Base-by-base conservation (phyloP, 495 filamentous ascomycete species). In the Cercophora samala region DNA sequence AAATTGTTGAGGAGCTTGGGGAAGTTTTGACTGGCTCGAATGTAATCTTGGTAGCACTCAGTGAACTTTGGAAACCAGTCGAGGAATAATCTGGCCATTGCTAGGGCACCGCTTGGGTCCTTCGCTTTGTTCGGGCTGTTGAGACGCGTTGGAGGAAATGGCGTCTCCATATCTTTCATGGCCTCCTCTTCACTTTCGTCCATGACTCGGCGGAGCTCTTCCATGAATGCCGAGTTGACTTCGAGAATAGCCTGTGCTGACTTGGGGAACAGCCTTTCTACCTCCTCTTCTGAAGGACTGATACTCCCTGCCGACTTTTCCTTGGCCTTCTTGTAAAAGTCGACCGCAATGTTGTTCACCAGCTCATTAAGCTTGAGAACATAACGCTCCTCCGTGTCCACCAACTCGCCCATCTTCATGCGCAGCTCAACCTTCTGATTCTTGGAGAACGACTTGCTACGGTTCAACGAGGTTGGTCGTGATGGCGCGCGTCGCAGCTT, bases 341-440 rank as follows among this genome's bases (percentile, higher is more conserved):
- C 91, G 62, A 87, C 85, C 22, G 85, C 85, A 19, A 97, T 85
- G 67, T 87, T 86, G 62, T 90, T 87, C 55, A 96, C 88, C 58
- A 99, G 81, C 58, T 93, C 89, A 68, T 90, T 86, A 46, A 98
- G 71, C 73, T 97, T 96, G 73, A 83, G 80, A 37, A 98, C 92
- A 77, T 97, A 99, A 71, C 91, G 87, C 72, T 94, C 92, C 77
- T 99, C 95, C 0, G 95, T 99, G 71, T 96, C 92, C 25, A 96
- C 85, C 65, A 98, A 74, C 75, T 99, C 95, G 69, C 88, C 90
- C 87, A 99, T 90, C 73, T 96, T 93, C 68, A 91, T 87, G 62
- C 93, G 88, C 64, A 98, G 76, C 53, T 89, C 88, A 63, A 93
- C 85, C 72, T 96, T 93, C 72, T 97, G 92, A 56, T 88, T 87